These are phyloP conservation scores for Lepidium didymum DNA, from an alignment of 345 rosid species.

Conservation along the genomic window DNA sequence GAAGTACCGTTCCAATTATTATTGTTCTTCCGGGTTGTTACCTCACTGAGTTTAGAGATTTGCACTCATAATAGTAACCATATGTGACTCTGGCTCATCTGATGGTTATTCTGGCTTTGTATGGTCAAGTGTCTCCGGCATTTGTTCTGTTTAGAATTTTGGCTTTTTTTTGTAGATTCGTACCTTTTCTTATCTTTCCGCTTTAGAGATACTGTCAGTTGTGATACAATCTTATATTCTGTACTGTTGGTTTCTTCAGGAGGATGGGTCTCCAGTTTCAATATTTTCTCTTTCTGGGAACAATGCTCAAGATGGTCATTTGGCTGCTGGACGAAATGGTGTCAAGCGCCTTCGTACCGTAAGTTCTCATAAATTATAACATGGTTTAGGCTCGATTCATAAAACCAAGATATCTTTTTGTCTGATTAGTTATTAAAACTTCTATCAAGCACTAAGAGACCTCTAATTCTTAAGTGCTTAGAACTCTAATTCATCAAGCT, in stretches of 20 bases:
- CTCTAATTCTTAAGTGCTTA: neutral
- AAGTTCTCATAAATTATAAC: slow-evolving; percentile 15
- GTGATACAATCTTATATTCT: neutral
- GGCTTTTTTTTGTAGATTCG: neutral
- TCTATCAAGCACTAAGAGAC: neutral
- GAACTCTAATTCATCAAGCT: neutral
- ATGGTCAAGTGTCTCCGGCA: neutral
- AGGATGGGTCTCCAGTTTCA: slow-evolving; percentile 94
- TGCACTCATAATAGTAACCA: neutral
- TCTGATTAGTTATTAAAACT: neutral
- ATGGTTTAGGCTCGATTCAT: neutral
- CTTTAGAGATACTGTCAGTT: neutral
- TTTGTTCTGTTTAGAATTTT: neutral
- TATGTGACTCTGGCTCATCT: neutral
- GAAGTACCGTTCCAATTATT: neutral
- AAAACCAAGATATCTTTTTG: neutral
- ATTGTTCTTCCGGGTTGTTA: neutral
- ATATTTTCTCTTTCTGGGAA: slow-evolving; percentile 72
- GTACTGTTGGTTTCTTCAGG: slow-evolving; percentile 39
- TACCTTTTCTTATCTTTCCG: neutral
- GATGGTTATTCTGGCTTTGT: neutral
- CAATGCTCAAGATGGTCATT: slow-evolving; percentile 79
- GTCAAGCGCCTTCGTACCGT: slow-evolving; percentile 99
- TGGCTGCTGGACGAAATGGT: slow-evolving; percentile 94
- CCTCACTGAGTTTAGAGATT: neutral